Percentiles rank a stretch among this genome's conserved stretches.
phyloP scores from a whole-genome alignment of 352 stramenopile species.

The Globisporangium ultimum region DNA sequence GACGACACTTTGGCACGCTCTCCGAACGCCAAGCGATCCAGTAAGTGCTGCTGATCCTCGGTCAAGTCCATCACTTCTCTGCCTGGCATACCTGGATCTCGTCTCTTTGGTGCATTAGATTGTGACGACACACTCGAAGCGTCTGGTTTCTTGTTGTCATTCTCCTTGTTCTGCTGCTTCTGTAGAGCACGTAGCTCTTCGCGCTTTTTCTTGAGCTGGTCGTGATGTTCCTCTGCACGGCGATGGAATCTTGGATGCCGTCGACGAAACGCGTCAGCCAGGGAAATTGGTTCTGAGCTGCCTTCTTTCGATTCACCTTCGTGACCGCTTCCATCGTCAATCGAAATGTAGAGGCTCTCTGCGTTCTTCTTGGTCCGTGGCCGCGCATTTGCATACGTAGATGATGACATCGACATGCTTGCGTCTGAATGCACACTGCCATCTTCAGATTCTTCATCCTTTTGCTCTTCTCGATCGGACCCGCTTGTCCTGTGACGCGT shows the following conservation, averaged over 20 bases:
- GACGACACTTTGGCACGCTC: conserved; percentile 51
- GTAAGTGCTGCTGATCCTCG: conserved; percentile 25
- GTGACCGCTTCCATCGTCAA: no score
- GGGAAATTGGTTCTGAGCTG: conserved; percentile 12
- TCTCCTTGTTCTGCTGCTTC: conserved; percentile 9
- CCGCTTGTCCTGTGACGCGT: no score
- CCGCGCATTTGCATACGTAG: no score
- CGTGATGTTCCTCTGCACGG: conserved; percentile 21
- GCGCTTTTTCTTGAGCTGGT: conserved; percentile 28
- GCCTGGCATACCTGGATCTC: neutral
- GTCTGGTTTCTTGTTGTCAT: conserved; percentile 8
- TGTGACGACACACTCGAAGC: neutral
- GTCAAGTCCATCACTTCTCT: neutral
- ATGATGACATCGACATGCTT: no score
- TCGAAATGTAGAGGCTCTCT: no score
- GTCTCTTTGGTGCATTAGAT: neutral
- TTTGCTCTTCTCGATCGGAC: neutral
- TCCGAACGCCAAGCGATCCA: conserved; percentile 46
- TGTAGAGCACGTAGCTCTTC: conserved; percentile 16
- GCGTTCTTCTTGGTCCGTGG: no score
- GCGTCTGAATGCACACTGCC: no score
- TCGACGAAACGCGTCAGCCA: conserved; percentile 59
- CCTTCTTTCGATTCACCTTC: neutral
- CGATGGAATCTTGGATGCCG: conserved; percentile 57
- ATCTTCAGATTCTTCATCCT: neutral